Evolutionary conservation across 768 basidiomycete species (phyloP).

Genomic region (Rhodotorula paludigena): DNA sequence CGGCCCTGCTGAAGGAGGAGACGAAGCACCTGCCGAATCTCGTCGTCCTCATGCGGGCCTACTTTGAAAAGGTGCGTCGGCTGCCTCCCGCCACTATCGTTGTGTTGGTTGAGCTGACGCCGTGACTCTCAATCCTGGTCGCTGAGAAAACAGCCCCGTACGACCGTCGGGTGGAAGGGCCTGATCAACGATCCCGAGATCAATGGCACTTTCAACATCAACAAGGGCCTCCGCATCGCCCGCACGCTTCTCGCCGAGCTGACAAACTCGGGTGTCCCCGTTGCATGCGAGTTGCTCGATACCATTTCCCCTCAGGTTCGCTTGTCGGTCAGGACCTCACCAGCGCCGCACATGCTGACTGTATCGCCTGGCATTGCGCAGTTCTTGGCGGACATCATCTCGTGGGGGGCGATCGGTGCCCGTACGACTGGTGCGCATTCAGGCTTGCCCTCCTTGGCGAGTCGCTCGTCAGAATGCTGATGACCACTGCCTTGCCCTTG

Average conservation of each 20-base stretch:
- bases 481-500: too few relatives aligned
- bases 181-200: conserved; percentile 77
- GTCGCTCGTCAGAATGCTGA: too few relatives aligned
- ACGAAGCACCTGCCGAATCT: conserved; percentile 61
- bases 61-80: conserved; percentile 64
- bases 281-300: conserved; percentile 90
- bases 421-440: conserved; percentile 70
- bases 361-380: neutral
- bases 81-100: neutral
- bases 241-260: conserved; percentile 87
- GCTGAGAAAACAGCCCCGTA: conserved; percentile 70
- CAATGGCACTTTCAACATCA: conserved; percentile 90
- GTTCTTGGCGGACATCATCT: conserved; percentile 55
- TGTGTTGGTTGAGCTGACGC: too few relatives aligned
- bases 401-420: conserved; percentile 95
- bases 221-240: conserved; percentile 86
- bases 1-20: conserved; percentile 58
- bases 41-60: conserved; percentile 89
- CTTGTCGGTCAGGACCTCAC: neutral
- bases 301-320: conserved; percentile 47
- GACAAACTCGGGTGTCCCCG: conserved; percentile 80
- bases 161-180: conserved; percentile 85
- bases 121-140: too few relatives aligned
- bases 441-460: too few relatives aligned
- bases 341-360: neutral